These are phyloP conservation scores for Trametes punicea DNA, from an alignment of 768 basidiomycete genomes.

Conservation along the genomic window DNA sequence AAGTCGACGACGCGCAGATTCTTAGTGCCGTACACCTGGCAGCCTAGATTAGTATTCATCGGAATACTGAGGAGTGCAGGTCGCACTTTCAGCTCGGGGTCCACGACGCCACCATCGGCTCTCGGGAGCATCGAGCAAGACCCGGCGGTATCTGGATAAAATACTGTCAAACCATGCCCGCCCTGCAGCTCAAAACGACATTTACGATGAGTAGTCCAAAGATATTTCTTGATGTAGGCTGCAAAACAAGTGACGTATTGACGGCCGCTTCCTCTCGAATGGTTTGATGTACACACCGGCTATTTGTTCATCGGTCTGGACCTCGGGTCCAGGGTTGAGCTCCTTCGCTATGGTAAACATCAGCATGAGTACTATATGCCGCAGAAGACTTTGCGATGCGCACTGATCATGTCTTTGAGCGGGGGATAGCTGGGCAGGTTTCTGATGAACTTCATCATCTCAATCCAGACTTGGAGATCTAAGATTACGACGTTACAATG, in stretches of 20 bases:
- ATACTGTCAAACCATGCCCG: too few species aligned
- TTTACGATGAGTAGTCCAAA: constrained; percentile 26
- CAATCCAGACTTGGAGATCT: constrained; percentile 31
- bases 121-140: constrained; percentile 53
- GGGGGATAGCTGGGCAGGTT: constrained; percentile 25
- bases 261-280: neutral
- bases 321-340: constrained; percentile 29
- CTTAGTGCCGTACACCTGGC: constrained; percentile 55
- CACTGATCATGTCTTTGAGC: constrained; percentile 26
- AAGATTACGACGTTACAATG: neutral
- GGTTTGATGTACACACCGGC: constrained; percentile 2
- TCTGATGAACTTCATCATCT: constrained; percentile 30
- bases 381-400: neutral
- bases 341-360: constrained; percentile 23
- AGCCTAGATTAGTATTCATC: neutral
- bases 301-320: constrained; percentile 30
- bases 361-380: neutral
- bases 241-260: neutral
- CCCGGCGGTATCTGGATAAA: constrained; percentile 49
- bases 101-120: constrained; percentile 50
- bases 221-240: constrained; percentile 27
- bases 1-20: constrained; percentile 54
- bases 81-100: constrained; percentile 42
- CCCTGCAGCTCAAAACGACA: too few species aligned
- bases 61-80: too few species aligned